Conservation (phyloP, 495 filamentous ascomycete genomes). For the Ramalina intermedia region DNA sequence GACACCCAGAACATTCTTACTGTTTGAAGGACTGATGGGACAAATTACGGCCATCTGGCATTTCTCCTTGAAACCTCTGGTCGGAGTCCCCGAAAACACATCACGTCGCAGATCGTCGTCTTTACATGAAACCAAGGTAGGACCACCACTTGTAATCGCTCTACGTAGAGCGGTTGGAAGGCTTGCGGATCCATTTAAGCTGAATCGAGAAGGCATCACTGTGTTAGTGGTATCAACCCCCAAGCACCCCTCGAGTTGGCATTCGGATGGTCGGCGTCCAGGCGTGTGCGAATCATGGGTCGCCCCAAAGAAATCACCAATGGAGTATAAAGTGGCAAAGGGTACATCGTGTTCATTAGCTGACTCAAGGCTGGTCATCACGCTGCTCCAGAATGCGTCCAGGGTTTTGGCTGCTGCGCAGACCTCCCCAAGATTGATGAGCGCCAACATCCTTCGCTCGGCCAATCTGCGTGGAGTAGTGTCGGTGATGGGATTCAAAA, state of each 20-base stretch:
- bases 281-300: slow-evolving; percentile 44
- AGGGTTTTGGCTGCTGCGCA: slow-evolving; percentile 52
- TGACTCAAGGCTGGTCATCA: slow-evolving; percentile 36
- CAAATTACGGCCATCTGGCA: slow-evolving; percentile 51
- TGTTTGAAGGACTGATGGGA: slow-evolving; percentile 54
- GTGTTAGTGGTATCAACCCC: slow-evolving; percentile 46
- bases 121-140: slow-evolving; percentile 41
- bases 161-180: slow-evolving; percentile 53
- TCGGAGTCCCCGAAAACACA: slow-evolving; percentile 45
- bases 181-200: slow-evolving; percentile 44
- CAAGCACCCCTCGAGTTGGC: slow-evolving; percentile 44
- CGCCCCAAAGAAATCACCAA: slow-evolving; percentile 30
- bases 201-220: slow-evolving; percentile 35
- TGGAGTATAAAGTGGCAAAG: slow-evolving; percentile 49
- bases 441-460: slow-evolving; percentile 50
- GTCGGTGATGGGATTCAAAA: slow-evolving; percentile 56
- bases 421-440: slow-evolving; percentile 54
- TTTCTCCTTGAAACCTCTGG: slow-evolving; percentile 48
- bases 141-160: slow-evolving; percentile 41
- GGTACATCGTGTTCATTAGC: slow-evolving; percentile 49
- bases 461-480: slow-evolving; percentile 49
- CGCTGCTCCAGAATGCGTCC: slow-evolving; percentile 44
- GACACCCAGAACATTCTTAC: slow-evolving; percentile 48
- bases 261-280: slow-evolving; percentile 35
- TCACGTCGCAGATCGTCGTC: slow-evolving; percentile 40